Evolutionary conservation across 2,329 filamentous ascomycete species (phyloP), one percentile per base, ranked within the genome.

Genomic region (Colletotrichum simmondsii): DNA sequence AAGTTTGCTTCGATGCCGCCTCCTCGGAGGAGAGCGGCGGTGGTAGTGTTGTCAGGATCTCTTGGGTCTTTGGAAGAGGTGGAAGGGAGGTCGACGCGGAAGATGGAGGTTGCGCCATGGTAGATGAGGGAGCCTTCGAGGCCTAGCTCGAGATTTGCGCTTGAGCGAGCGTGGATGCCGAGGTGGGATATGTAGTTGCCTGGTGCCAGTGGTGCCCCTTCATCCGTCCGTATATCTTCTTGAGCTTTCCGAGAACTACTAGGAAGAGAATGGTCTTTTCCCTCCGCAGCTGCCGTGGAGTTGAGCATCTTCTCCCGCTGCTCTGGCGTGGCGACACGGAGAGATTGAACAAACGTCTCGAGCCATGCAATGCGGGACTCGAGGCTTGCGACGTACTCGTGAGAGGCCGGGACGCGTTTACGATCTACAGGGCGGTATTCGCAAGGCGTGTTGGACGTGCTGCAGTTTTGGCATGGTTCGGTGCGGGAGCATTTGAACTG

Each of bases 101-200:
- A 79, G 10, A 80, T 80, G 37, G 79, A 80, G 4, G 77, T 78
- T 2, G 75, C 72, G 4, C 77, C 77, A 12, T 77, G 73, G n/a
- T 76, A 76, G 1, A 73, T 53, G 1, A 76, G 72, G 5, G 75
- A 73, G 0, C 75, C 76, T 46, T 75, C 69, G 14, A 73, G 61
- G 16, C 67, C 69, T 3, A 72, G 53, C 22, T 66, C 71, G 1
- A 67, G 62, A 2, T 71, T 63, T 19, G 56, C 67, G 10, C 65
- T 60, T 7, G 26, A 52, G 4, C 62, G 46, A 19, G 64, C 24
- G n/a, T 64, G 37, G 11, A 65, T 35, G 12, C 60, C 59, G 14
- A 70, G 28, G 19, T 60, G 61, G 2, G 61, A 14, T 0, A 70
- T 14, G 24, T 68, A 72, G 2, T 69, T 60, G 5, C 54, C 24